Evolutionary conservation across 2,329 filamentous ascomycete species (phyloP).

Genomic region (Xylariomycetidae sp.): DNA sequence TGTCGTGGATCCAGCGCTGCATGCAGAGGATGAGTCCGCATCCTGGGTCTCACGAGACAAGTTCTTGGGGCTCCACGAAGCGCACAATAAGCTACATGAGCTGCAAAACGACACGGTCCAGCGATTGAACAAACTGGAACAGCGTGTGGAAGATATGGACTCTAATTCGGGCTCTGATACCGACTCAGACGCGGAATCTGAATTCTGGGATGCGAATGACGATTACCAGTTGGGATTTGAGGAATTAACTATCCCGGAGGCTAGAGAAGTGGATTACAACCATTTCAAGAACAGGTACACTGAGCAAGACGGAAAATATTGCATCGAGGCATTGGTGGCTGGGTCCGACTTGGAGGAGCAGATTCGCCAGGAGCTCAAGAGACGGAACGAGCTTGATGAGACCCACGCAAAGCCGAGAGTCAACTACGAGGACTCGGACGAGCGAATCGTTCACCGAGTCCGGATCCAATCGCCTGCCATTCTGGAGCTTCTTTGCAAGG

Average conservation of each 20-base stretch:
- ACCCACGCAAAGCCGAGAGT: not conserved
- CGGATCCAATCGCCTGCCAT: slow-evolving; percentile 4
- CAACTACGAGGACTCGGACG: slow-evolving; percentile 3
- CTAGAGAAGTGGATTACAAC: slow-evolving; percentile 5
- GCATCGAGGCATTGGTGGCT: slow-evolving; percentile 4
- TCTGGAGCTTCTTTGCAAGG: slow-evolving; percentile 1
- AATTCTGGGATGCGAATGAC: slow-evolving; percentile 1
- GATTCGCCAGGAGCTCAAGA: slow-evolving; percentile 3
- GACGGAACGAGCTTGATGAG: not conserved
- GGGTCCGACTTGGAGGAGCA: slow-evolving; percentile 3
- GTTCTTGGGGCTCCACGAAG: slow-evolving; percentile 1
- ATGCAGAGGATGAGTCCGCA: too few relatives aligned
- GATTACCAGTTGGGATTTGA: slow-evolving; percentile 3
- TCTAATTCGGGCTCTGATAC: slow-evolving; percentile 1
- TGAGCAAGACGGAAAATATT: slow-evolving; percentile 2
- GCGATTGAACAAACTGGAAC: slow-evolving; percentile 3
- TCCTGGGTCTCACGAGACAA: not conserved
- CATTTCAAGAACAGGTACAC: slow-evolving; percentile 7
- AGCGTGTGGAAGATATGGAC: slow-evolving; percentile 1
- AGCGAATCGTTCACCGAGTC: slow-evolving; percentile 3
- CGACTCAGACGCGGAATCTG: slow-evolving; percentile 2
- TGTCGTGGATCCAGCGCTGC: not conserved
- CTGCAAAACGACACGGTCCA: slow-evolving; percentile 3
- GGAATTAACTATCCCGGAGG: slow-evolving; percentile 3
- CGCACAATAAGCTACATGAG: not conserved